Evolutionary conservation across 2,329 filamentous ascomycete species (phyloP).

Genomic region (Diaporthe caulivora): DNA sequence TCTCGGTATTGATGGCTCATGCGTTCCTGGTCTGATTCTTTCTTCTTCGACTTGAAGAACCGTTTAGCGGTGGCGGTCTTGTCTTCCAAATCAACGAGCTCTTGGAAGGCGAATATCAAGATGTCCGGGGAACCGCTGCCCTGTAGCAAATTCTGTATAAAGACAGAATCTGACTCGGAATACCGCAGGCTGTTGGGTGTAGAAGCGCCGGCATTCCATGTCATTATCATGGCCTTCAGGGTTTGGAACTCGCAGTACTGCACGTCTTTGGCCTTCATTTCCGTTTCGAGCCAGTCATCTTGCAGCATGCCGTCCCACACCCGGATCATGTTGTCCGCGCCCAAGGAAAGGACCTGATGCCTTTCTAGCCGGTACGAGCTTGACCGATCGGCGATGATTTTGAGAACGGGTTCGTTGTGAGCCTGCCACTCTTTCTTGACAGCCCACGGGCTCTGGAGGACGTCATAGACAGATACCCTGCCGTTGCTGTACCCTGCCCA

Average conservation of each 20-base stretch:
- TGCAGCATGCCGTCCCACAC: slow-evolving; percentile 94
- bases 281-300: slow-evolving; percentile 92
- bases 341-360: slow-evolving; percentile 86
- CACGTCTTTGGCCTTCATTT: slow-evolving; percentile 86
- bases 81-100: slow-evolving; percentile 97
- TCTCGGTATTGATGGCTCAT: slow-evolving; percentile 98
- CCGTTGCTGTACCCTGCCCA: slow-evolving; percentile 98
- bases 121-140: slow-evolving; percentile 87
- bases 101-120: slow-evolving; percentile 95
- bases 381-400: slow-evolving; percentile 81
- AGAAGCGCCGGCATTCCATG: slow-evolving; percentile 97
- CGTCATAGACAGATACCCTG: slow-evolving; percentile 93
- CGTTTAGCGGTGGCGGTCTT: slow-evolving; percentile 98
- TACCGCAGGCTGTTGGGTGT: slow-evolving; percentile 87
- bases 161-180: slow-evolving; percentile 76
- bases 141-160: slow-evolving; percentile 84
- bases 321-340: slow-evolving; percentile 85
- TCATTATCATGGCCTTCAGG: slow-evolving; percentile 83
- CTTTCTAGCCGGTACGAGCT: slow-evolving; percentile 89
- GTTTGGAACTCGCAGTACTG: slow-evolving; percentile 90
- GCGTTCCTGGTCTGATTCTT: slow-evolving; percentile 84
- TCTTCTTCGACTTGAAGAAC: slow-evolving; percentile 91
- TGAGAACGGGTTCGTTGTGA: slow-evolving; percentile 85
- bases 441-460: slow-evolving; percentile 83
- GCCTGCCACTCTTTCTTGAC: slow-evolving; percentile 96